Evolutionary conservation across 306 rosid genomes (phyloP), one percentile per base, ranked within the genome.

Genomic region (Alnus rubra): DNA sequence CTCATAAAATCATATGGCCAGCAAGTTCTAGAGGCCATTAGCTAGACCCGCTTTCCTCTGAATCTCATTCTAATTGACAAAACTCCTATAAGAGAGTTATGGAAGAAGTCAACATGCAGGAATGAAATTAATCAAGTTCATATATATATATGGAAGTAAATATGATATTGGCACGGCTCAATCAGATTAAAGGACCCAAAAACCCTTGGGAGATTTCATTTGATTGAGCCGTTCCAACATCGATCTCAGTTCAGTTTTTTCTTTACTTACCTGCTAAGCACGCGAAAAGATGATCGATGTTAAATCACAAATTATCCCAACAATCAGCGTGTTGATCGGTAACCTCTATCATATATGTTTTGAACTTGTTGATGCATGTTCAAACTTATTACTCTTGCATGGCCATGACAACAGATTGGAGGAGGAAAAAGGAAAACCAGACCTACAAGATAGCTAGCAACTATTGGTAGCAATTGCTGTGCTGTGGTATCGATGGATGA

Each of bases 91-190:
- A 15, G 16, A 64, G 44, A 64, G 11, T 64, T 64, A 64, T 15
- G 9, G 18, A 64, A 39, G 31, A 68, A 68, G 42, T 68, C 31
- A n/a, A 28, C 65, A 9, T 9, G 28, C 28, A 23, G 65, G 15
- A 7, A 59, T 59, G 47, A 33, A 35, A 2, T 42, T 13, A 5
- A 2, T 42, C 5, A 5, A 31, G 1, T 63, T 4, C 1, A 30
- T 1, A 60, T 30, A 62, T 62, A 5, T 42, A 42, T 4, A 2
- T 35, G 28, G 28, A 67, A 68, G 50, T 49, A 69, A 54, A 1
- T 52, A 52, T 73, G 98, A 93, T 93, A 91, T 93, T 93, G 97
- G 93, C 97, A 86, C 95, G 93, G 88, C 96, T 91, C 94, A 91
- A 93, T 91, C 94, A 90, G 49, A 93, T 53, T 74, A 88, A 93